phyloP scores from a whole-genome alignment of 2,329 filamentous ascomycete species.

The Verticillium longisporum region DNA sequence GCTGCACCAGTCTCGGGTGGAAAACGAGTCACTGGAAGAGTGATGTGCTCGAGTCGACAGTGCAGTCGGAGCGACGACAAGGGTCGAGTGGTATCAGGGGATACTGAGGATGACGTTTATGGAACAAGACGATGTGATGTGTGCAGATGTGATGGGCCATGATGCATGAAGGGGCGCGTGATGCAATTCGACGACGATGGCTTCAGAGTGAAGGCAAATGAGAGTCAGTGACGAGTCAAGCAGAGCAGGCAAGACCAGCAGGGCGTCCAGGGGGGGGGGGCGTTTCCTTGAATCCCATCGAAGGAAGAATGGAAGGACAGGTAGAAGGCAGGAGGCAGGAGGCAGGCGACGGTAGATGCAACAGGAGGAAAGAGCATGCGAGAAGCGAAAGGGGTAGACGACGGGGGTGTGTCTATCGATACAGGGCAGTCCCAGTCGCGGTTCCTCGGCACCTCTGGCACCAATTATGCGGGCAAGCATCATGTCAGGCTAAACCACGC shows the following conservation, averaged over 20 bases:
- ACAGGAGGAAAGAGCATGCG: not conserved
- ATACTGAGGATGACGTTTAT: no score
- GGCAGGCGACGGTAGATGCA: not conserved
- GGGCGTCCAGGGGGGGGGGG: not conserved
- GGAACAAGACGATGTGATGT: no score
- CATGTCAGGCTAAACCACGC: not conserved
- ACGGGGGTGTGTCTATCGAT: not conserved
- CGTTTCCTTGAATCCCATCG: not conserved
- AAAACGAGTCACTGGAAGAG: not conserved
- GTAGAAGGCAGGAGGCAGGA: not conserved
- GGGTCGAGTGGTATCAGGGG: no score
- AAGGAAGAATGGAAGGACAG: not conserved
- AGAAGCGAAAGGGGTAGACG: not conserved
- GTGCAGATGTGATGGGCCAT: no score
- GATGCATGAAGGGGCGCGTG: no score
- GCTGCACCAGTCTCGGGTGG: not conserved
- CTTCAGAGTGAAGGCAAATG: not conserved
- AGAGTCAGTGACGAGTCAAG: not conserved
- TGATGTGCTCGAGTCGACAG: not conserved
- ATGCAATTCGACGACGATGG: no score
- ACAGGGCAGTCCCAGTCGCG: not conserved
- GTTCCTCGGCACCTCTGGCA: not conserved
- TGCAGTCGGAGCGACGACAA: not conserved
- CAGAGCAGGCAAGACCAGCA: not conserved
- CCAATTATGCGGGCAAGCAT: not conserved